Evolutionary conservation across 2,329 filamentous ascomycete species (phyloP).

Genomic region (Exophiala mesophila): DNA sequence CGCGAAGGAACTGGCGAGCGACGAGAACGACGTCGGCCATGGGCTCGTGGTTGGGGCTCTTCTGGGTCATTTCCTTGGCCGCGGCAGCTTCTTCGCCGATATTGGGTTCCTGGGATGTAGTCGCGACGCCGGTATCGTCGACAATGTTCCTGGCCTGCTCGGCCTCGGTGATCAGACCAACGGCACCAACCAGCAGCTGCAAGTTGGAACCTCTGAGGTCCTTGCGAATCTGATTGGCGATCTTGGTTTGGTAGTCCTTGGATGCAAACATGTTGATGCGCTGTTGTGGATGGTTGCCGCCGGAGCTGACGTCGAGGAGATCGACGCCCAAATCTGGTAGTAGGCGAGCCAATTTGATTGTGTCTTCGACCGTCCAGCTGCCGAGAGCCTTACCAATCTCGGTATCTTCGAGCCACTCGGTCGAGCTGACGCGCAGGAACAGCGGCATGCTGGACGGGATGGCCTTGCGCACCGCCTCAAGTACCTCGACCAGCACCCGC

Average conservation of each 20-base stretch:
- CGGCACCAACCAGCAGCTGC: conserved; percentile 47
- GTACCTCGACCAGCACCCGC: conserved; percentile 63
- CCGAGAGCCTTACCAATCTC: conserved; percentile 44
- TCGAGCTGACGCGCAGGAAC: conserved; percentile 67
- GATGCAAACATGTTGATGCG: conserved; percentile 37
- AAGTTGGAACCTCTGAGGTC: conserved; percentile 35
- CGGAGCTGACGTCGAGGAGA: conserved; percentile 75
- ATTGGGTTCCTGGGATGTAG: conserved; percentile 11
- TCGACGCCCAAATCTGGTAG: conserved; percentile 73
- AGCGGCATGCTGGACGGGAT: conserved; percentile 67
- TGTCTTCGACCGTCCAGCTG: conserved; percentile 66
- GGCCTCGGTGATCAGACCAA: conserved; percentile 51
- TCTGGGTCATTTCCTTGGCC: conserved; percentile 23
- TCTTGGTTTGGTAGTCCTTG: conserved; percentile 48
- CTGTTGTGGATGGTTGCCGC: conserved; percentile 53
- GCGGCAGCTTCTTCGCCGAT: conserved; percentile 23
- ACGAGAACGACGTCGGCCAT: conserved; percentile 47
- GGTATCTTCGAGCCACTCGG: conserved; percentile 66
- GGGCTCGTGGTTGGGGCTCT: conserved; percentile 19
- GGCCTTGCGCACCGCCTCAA: conserved; percentile 56
- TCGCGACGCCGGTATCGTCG: conserved; percentile 30
- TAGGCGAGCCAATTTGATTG: conserved; percentile 57
- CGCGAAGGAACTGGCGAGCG: conserved; percentile 51
- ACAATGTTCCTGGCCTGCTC: conserved; percentile 48
- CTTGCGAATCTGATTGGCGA: conserved; percentile 43